phyloP scores from a whole-genome alignment of 352 stramenopile genomes.

The Aphanomyces cochlioides region DNA sequence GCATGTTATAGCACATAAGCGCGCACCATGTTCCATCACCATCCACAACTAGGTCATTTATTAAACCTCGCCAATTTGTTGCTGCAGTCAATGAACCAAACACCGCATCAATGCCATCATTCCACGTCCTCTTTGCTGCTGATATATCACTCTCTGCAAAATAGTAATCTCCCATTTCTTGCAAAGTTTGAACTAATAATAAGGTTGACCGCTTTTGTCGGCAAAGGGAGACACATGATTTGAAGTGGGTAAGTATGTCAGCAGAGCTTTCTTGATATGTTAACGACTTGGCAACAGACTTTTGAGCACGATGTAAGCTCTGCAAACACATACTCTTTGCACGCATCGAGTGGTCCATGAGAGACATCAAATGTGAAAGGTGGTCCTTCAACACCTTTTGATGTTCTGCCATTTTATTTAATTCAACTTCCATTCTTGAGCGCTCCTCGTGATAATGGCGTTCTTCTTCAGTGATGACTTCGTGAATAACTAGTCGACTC shows the following conservation, averaged over 20 bases:
- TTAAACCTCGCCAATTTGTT: slow-evolving; percentile 45
- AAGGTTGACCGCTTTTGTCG: slow-evolving; percentile 66
- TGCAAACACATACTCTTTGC: slow-evolving; percentile 64
- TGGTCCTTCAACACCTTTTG: slow-evolving; percentile 14
- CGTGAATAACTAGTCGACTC: slow-evolving; percentile 64
- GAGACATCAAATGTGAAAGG: background rate
- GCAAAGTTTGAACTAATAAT: slow-evolving; percentile 53
- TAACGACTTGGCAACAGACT: slow-evolving; percentile 46
- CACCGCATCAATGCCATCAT: slow-evolving; percentile 69
- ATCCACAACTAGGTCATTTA: slow-evolving; percentile 30
- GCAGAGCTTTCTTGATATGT: slow-evolving; percentile 17
- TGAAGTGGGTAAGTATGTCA: slow-evolving; percentile 47
- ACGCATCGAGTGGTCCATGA: slow-evolving; percentile 29
- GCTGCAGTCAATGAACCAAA: slow-evolving; percentile 53
- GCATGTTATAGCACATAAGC: slow-evolving; percentile 47
- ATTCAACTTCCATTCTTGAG: slow-evolving; percentile 21
- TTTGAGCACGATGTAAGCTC: slow-evolving; percentile 46
- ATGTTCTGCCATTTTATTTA: slow-evolving; percentile 31
- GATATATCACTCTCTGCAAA: slow-evolving; percentile 43
- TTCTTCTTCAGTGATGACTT: slow-evolving; percentile 58
- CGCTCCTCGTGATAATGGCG: slow-evolving; percentile 46
- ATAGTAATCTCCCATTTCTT: slow-evolving; percentile 72
- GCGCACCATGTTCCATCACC: slow-evolving; percentile 56
- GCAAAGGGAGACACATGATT: slow-evolving; percentile 48
- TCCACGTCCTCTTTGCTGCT: slow-evolving; percentile 57